These are phyloP conservation scores for Castanopsis chinensis DNA, from an alignment of 306 rosid species.

Conservation along the genomic window DNA sequence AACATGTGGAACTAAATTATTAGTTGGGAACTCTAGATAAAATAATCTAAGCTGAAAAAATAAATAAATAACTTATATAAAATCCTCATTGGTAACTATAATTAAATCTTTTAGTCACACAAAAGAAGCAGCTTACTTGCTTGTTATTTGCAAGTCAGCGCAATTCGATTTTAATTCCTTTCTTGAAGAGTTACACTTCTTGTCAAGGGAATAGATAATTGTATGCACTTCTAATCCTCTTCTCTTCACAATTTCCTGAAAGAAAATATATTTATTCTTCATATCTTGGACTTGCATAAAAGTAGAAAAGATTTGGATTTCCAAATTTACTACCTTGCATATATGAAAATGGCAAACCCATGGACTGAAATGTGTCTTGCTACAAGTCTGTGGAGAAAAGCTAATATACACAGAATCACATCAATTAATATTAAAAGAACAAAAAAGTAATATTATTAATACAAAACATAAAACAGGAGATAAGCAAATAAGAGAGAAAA, in stretches of 20 bases:
- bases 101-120: conserved; percentile 7
- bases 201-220: conserved; percentile 50
- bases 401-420: conserved; percentile 23
- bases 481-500: not conserved
- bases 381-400: conserved; percentile 47
- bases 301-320: not conserved
- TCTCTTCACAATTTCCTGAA: conserved; percentile 50
- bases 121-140: conserved; percentile 58
- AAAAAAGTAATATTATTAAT: not conserved
- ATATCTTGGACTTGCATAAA: not conserved
- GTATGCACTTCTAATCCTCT: conserved; percentile 59
- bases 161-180: conserved; percentile 36
- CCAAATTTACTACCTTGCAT: conserved; percentile 39
- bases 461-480: not conserved
- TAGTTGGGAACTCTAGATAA: not conserved
- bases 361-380: conserved; percentile 51
- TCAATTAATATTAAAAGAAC: conserved; percentile 12
- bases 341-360: conserved; percentile 94
- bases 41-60: not conserved
- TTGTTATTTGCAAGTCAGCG: conserved; percentile 51
- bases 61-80: not conserved
- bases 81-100: conserved; percentile 2
- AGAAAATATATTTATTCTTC: conserved; percentile 7
- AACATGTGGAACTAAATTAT: not conserved
- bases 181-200: conserved; percentile 35